Evolutionary conservation across 441 rosid genomes (phyloP), one percentile per base, ranked within the genome.

Genomic region (Euphorbia celastroides): DNA sequence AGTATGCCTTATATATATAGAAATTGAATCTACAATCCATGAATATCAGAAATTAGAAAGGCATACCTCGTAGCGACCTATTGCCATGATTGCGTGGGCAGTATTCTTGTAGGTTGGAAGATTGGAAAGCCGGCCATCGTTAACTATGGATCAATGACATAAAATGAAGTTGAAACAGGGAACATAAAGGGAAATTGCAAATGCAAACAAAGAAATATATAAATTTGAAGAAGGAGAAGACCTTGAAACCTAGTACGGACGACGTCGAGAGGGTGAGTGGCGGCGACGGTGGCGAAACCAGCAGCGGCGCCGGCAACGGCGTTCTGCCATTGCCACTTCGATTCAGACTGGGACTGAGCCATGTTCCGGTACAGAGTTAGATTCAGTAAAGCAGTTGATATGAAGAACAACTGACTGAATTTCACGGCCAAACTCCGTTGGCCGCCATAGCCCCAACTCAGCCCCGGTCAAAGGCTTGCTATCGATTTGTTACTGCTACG

Each of bases 181-280:
- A 32, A 20, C 6, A 58, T 17, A 19, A 25, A 7, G 13, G 23
- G 10, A 17, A 42, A 42, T n/a, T 62, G 16, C 4, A 62, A 26
- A 14, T 16, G 28, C 17, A 22, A n/a, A 38, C 20, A 22, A 16
- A 1, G 38, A 3, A 52, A 52, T 23, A 22, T 6, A 7, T n/a
- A 7, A 52, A 22, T 22, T 9, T 1, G 14, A 10, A 23, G 20
- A 23, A 20, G 14, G 3, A 6, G 7, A 60, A n/a, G 64, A 30
- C 98, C 98, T 86, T 89, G 97, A 72, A 93, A 93, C 60, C 97
- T 83, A 17, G 97, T 89, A 25, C 95, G 93, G 41, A 91, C 97
- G 60, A 93, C 92, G 75, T 93, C 98, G 17, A 93, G 90, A 16
- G 98, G 96, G 57, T 93, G 91, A 88, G 83, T 69, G 48, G 84